Base-by-base conservation (phyloP, 1,284 basidiomycete genomes). In the Austroboletus novae-zelandiae region DNA sequence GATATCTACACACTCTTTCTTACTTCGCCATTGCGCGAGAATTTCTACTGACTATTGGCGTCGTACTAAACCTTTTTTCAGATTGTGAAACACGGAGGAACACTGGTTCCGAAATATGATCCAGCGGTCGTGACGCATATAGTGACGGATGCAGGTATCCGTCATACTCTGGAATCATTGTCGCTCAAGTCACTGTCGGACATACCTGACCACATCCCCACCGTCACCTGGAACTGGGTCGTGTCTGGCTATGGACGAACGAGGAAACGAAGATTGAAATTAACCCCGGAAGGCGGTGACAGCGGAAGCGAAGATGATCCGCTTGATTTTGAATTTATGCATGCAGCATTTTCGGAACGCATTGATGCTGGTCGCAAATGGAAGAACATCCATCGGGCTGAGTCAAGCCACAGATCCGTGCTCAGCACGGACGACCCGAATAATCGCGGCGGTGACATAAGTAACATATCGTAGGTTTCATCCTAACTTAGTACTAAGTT, bases 141-240 rank as follows among this genome's bases (percentile, higher is more conserved):
- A 47, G 71, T 89, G 32, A 79, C 79, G 5, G 79, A 80, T 45
- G 66, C 71, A 1, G 62, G 61, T 8, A 36, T 57, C 54, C 49
- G 71, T 57, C 36, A 62, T 68, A 59, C 74, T 51, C 44, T 83
- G 60, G 43, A 64, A 67, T 52, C 62, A 5, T 53, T 73, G 13
- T 76, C 77, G 1, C 55, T 86, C 15, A 77, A 73, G 56, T 71
- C 60, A 5, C 57, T 84, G 9, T 65, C 63, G 7, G 75, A 84
- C 8, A 82, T 88, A 42, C 85, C 86, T 1, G 61, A 74, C 18
- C 69, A 78, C 43, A 81, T 88, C 15, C 82, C 82, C 5, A 83
- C 79, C 11, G 72, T 88, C 18, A 77, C 58, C 17, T 87, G 85
- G 85, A 58, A 57, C 10, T 88, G 85, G 85, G 69, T 84, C 13